Evolutionary conservation across 2,329 filamentous ascomycete species (phyloP), one percentile per base, ranked within the genome.

Genomic region (Biscogniauxia marginata): DNA sequence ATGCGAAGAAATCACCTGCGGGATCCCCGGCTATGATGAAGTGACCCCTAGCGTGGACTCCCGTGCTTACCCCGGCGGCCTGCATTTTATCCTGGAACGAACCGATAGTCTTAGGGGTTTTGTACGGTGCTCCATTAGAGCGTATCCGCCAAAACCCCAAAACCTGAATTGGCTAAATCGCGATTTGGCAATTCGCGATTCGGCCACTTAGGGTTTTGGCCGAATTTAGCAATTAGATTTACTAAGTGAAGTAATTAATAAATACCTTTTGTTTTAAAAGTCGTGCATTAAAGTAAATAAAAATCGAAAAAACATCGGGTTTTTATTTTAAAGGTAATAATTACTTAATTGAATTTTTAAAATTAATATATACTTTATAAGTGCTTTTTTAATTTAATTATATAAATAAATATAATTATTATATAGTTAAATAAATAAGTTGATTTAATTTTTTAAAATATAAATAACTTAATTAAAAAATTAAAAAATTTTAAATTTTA

Each of bases 31-130:
- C 70, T 0, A 77, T 67, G 20, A 70, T 68, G 59, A 71, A 76
- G 60, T 77, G 75, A 1, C 74, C 74, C 0, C 66, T 73, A 3
- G 68, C 67, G 54, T 75, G 75, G 13, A 77, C 68, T 20, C 73
- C 73, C 46, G 71, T 54, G 5, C 62, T 47, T 18, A 47, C 54
- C 1, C 55, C 54, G 11, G 52, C 47, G 39, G 62, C 70, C 62
- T 75, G 72, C 66, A 75, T 71, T 22, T 59, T 59, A 46, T 63
- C 67, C 64, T 76, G 70, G 63, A 76, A 76, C 16, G 55, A 50
- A 13, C 51, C 55, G 49, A 77, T 70, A 48, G 69, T 66, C 1
- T 51, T 54, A 53, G 62, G 64, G 9, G 67, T 63, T n/a, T n/a
- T n/a, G n/a, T n/a, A n/a, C n/a, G n/a, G n/a, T n/a, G n/a, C n/a